A percentile compares a stretch with the other conserved stretches of the same genome.
These are phyloP conservation scores for Globisporangium nagaii DNA, from an alignment of 352 stramenopile species.

Conservation along the genomic window DNA sequence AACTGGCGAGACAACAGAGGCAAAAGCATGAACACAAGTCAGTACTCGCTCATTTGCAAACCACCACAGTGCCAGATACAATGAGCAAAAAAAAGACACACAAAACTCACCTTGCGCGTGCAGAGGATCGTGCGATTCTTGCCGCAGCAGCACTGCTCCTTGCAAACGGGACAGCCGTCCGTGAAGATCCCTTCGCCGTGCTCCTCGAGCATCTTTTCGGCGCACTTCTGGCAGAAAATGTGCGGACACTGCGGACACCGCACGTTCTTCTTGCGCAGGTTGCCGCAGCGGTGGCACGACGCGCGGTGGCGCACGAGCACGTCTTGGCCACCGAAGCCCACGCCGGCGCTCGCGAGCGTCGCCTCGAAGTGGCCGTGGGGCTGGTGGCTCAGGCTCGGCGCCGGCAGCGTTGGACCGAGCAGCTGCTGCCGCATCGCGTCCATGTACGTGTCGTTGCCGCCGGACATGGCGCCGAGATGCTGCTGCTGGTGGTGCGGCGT, in stretches of 20 bases:
- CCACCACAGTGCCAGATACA: not conserved
- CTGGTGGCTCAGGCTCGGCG: not conserved
- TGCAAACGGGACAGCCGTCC: conserved; percentile 81
- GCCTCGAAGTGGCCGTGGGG: not conserved
- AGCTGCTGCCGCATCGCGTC: conserved; percentile 15
- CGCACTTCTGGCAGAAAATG: conserved; percentile 87
- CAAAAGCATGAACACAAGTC: not conserved
- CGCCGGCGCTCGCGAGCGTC: no score
- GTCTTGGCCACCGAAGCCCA: conserved; percentile 13
- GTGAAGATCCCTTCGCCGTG: conserved; percentile 72
- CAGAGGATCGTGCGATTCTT: conserved; percentile 76
- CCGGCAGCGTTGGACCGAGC: conserved; percentile 2
- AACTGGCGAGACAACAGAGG: conserved; percentile 30
- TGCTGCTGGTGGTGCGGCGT: not conserved
- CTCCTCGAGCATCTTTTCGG: conserved; percentile 87
- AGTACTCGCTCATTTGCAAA: not conserved
- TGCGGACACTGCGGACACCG: conserved; percentile 78
- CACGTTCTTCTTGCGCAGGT: conserved; percentile 86
- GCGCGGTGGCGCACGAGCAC: conserved; percentile 64
- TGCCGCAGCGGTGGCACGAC: conserved; percentile 85
- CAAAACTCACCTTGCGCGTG: conserved; percentile 45
- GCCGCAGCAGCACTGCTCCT: conserved; percentile 84
- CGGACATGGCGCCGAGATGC: not conserved
- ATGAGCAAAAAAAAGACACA: conserved; percentile 9
- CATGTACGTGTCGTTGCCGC: conserved; percentile 11